Evolutionary conservation across 148 eudicot genomes (phyloP).

Genomic region (Vaccinium corymbosum): DNA sequence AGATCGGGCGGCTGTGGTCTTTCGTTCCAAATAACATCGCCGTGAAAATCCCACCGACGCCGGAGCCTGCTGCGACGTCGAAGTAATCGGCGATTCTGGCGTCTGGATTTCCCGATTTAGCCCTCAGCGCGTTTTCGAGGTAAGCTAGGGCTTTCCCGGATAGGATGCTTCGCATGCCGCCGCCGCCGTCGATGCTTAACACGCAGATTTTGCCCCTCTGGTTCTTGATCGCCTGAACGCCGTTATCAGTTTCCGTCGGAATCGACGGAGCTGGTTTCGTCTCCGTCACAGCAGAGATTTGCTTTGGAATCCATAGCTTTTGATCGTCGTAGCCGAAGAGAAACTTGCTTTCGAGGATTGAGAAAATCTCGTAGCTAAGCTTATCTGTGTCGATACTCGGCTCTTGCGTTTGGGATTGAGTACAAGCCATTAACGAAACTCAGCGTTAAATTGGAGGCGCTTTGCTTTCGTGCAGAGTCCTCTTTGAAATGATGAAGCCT

Average conservation of each 20-base stretch:
- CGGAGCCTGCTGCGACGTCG: slow-evolving; percentile 81
- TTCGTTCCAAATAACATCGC: slow-evolving; percentile 72
- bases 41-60: slow-evolving; percentile 76
- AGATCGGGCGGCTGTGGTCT: slow-evolving; percentile 52
- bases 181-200: slow-evolving; percentile 77
- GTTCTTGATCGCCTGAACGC: slow-evolving; percentile 45
- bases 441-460: no score
- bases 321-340: slow-evolving; percentile 81
- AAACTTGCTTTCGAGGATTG: slow-evolving; percentile 76
- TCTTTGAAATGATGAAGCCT: no score
- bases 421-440: slow-evolving; percentile 4
- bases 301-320: slow-evolving; percentile 60
- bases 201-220: slow-evolving; percentile 88
- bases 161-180: slow-evolving; percentile 71
- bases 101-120: slow-evolving; percentile 64
- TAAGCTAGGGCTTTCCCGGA: slow-evolving; percentile 71
- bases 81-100: slow-evolving; percentile 82
- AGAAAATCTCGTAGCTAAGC: slow-evolving; percentile 91
- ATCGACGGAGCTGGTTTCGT: slow-evolving; percentile 22
- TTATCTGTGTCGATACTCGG: slow-evolving; percentile 88
- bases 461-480: no score
- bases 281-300: slow-evolving; percentile 32
- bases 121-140: slow-evolving; percentile 56
- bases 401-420: slow-evolving; percentile 48
- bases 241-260: slow-evolving; percentile 19